Evolutionary conservation across 768 basidiomycete species (phyloP), one percentile per base, ranked within the genome.

Genomic region (Agrocybe chaxingu): DNA sequence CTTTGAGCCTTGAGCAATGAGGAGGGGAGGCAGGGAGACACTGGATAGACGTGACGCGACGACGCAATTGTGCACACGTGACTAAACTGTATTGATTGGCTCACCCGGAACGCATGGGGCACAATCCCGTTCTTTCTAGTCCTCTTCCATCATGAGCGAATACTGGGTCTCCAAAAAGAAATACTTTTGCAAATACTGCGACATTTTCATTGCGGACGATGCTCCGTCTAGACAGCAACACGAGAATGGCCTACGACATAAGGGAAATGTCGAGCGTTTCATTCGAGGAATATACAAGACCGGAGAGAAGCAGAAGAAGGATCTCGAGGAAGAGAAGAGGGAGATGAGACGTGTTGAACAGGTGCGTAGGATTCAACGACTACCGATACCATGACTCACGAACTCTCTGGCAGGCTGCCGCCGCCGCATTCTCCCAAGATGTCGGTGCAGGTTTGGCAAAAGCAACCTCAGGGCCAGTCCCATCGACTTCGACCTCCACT

Each of bases 151-250:
- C 65, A 94, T 93, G 92, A 85, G 84, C 58, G 92, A 94, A 66
- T 94, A 87, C 66, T 95, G 92, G 92, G 87, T 94, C 55, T 91
- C 91, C 19, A 84, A 89, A 66, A 93, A 94, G 70, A 87, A 84
- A 59, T 96, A 95, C 70, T 89, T 82, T 65, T 97, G 94, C 84
- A 93, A 94, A 66, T 98, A 98, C 75, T 98, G 97, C 74, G 89
- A 93, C 45, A 93, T 92, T 55, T 98, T 87, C 73, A 98, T 99
- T 54, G 82, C 93, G 46, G 97, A 99, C 71, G 96, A 99, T 76
- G 92, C 76, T 8, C 89, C 97, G 53, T 98, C 96, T 1, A 79
- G 90, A 45, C 76, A 81, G 56, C 92, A 92, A 47, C 97, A 99
- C 63, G 97, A 98, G 69, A 89, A 82, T 56, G 97, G 97, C 37